Conservation (phyloP, 2,329 filamentous ascomycete species). For the Aspergillus ustus region DNA sequence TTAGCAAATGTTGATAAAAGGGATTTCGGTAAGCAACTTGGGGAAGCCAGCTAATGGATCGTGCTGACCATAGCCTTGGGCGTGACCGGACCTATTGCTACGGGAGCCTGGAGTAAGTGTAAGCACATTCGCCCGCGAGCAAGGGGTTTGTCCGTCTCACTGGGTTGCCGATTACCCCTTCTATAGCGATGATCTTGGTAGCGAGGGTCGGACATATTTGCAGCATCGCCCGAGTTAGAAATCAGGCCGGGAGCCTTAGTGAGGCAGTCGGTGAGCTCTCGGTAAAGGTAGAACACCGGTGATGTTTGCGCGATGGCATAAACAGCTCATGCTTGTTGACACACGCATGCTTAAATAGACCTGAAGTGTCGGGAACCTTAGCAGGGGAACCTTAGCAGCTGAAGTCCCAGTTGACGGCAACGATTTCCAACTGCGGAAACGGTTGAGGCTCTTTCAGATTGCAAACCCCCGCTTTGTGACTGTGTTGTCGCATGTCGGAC, state of each 20-base stretch:
- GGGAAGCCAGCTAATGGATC: not conserved
- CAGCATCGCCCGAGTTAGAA: not conserved
- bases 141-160: not conserved
- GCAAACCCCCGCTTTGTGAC: conserved; percentile 11
- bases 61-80: not conserved
- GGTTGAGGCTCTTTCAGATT: conserved; percentile 15
- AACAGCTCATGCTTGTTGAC: not conserved
- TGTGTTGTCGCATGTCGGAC: conserved; percentile 12
- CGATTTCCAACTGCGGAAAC: not conserved
- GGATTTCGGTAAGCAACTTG: not conserved
- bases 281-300: not conserved
- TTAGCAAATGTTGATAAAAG: not conserved
- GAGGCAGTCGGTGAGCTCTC: not conserved
- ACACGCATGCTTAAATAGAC: conserved; percentile 8
- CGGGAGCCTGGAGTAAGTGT: not conserved
- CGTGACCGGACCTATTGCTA: not conserved
- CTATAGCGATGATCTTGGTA: not conserved
- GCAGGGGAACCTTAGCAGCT: not conserved
- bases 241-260: not conserved
- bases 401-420: not conserved
- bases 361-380: not conserved
- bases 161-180: not conserved
- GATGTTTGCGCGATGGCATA: not conserved
- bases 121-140: not conserved
- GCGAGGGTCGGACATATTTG: conserved; percentile 1